phyloP scores from a whole-genome alignment of 169 alveolate genomes.

The Eimeria praecox region DNA sequence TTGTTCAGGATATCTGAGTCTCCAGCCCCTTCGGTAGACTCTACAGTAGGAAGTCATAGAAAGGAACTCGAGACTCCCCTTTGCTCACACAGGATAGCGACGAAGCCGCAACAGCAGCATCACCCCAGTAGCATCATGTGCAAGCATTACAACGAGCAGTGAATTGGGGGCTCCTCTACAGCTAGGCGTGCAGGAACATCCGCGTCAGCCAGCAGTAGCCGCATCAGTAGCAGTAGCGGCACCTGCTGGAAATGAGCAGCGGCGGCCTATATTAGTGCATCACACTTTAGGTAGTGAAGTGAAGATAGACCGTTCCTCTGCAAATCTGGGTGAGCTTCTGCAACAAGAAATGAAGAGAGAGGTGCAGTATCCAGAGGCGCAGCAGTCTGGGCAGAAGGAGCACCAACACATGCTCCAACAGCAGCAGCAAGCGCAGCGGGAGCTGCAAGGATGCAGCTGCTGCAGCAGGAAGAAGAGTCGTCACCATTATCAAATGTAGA shows the following conservation, averaged over 20 bases:
- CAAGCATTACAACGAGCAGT: neutral
- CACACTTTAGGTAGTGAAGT: too few relatives aligned
- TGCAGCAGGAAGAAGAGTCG: too few relatives aligned
- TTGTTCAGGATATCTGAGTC: neutral
- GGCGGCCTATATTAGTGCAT: neutral
- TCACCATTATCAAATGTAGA: too few relatives aligned
- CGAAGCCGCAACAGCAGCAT: neutral
- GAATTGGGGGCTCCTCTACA: neutral
- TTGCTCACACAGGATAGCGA: neutral
- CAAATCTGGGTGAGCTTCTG: neutral
- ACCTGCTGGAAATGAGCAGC: neutral
- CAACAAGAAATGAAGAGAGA: neutral
- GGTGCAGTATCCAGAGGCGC: neutral
- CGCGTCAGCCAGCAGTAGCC: neutral
- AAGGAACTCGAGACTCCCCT: neutral
- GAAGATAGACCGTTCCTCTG: neutral
- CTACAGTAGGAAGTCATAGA: neutral
- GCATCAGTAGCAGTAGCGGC: neutral
- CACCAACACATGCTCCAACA: neutral
- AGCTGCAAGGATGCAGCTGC: too few relatives aligned
- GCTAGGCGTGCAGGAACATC: neutral
- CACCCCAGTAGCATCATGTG: neutral
- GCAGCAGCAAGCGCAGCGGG: too few relatives aligned
- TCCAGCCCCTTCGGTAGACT: neutral
- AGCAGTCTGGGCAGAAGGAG: neutral